phyloP scores from a whole-genome alignment of 108 stramenopile genomes.

The Stephanodiscus minutulus region DNA sequence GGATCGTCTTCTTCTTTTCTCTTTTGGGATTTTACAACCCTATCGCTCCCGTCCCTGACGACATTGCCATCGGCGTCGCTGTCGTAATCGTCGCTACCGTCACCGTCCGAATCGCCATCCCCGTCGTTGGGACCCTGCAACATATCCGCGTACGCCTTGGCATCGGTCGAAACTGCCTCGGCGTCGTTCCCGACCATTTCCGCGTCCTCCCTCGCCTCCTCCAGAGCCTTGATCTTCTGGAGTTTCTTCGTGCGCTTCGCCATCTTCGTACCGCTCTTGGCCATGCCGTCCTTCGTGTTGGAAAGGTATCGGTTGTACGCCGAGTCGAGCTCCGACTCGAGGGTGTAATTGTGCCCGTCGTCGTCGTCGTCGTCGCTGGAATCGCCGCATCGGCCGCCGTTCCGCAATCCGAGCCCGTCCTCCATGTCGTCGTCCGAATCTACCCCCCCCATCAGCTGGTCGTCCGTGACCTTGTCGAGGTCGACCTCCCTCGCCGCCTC shows the following conservation, averaged over 20 bases:
- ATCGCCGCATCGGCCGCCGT: conserved; percentile 30
- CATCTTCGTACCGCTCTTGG: conserved; percentile 81
- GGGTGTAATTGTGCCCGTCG: conserved; percentile 54
- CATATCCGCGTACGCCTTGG: conserved; percentile 77
- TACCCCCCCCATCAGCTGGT: conserved; percentile 53
- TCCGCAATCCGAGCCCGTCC: conserved; percentile 41
- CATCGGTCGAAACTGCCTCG: conserved; percentile 61
- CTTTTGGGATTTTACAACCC: conserved; percentile 54
- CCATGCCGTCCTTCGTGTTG: conserved; percentile 72
- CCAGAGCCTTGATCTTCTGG: conserved; percentile 72
- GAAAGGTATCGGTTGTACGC: conserved; percentile 85
- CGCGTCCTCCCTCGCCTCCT: conserved; percentile 83
- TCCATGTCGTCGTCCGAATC: conserved; percentile 54
- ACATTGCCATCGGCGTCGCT: conserved; percentile 61
- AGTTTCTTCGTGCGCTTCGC: conserved; percentile 85
- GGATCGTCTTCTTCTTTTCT: conserved; percentile 44
- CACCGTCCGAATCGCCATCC: conserved; percentile 59
- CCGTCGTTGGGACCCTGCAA: conserved; percentile 62
- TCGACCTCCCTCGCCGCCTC: conserved; percentile 81
- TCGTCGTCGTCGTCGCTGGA: conserved; percentile 58
- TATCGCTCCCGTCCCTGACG: conserved; percentile 58
- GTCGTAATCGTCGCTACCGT: conserved; percentile 58
- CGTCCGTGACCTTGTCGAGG: conserved; percentile 73
- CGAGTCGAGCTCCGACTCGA: conserved; percentile 85
- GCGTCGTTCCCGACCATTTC: conserved; percentile 72